A percentile compares a stretch with the other conserved stretches of the same genome.
Evolutionary conservation across 2,329 filamentous ascomycete species (phyloP).

Genomic region (Pseudogymnoascus sp.): DNA sequence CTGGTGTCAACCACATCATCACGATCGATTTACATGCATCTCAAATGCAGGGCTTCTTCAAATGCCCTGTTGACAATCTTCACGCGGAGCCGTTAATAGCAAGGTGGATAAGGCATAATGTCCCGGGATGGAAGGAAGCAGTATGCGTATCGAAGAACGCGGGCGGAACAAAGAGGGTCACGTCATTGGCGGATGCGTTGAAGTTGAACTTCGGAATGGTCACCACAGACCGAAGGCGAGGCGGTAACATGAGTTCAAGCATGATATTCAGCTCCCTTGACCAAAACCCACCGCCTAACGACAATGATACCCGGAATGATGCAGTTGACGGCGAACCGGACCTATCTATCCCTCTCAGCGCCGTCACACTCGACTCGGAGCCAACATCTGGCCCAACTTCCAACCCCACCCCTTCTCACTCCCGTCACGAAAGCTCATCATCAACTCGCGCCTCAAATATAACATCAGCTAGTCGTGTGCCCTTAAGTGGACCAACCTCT

Average conservation of each 20-base stretch:
- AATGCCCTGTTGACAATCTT: conserved; percentile 93
- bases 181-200: conserved; percentile 86
- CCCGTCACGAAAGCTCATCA: conserved; percentile 23
- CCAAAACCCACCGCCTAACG: not conserved
- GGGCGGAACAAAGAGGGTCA: conserved; percentile 93
- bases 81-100: conserved; percentile 93
- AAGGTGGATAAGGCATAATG: conserved; percentile 88
- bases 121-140: conserved; percentile 79
- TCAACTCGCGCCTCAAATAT: conserved; percentile 22
- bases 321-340: not conserved
- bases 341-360: not conserved
- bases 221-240: conserved; percentile 70
- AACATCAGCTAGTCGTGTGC: conserved; percentile 23
- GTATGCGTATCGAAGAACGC: conserved; percentile 98
- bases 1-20: conserved; percentile 94
- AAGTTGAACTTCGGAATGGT: conserved; percentile 98
- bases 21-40: conserved; percentile 93
- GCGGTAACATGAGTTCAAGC: conserved; percentile 66
- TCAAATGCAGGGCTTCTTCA: conserved; percentile 99
- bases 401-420: conserved; percentile 21
- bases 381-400: conserved; percentile 10
- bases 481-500: conserved; percentile 16
- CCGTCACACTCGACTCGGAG: not conserved
- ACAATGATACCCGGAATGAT: not conserved
- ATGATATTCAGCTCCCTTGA: conserved; percentile 45